Evolutionary conservation across 2,329 filamentous ascomycete genomes (phyloP).

Genomic region (Alternaria metachromatica): DNA sequence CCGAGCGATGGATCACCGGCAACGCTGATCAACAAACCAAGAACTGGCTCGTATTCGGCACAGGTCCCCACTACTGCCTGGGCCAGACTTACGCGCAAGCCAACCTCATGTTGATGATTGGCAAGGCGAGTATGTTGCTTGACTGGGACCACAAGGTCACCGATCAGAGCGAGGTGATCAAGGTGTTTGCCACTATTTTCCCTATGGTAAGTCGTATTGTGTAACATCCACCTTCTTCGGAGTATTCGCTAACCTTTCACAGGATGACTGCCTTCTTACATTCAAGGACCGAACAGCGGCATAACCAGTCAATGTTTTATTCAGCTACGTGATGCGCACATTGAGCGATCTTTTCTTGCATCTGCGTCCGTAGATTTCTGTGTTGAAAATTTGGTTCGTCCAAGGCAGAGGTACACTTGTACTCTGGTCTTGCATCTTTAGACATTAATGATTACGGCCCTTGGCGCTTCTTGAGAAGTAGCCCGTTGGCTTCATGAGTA

Average conservation of each 20-base stretch:
- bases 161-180: slow-evolving; percentile 86
- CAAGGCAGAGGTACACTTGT: slow-evolving; percentile 15
- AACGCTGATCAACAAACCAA: slow-evolving; percentile 90
- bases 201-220: slow-evolving; percentile 72
- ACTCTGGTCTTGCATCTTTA: slow-evolving; percentile 26
- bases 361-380: slow-evolving; percentile 27
- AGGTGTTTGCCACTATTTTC: slow-evolving; percentile 98
- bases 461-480: slow-evolving; percentile 18
- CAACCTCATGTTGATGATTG: slow-evolving; percentile 87
- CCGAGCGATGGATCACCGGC: slow-evolving; percentile 72
- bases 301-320: slow-evolving; percentile 18
- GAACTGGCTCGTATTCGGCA: slow-evolving; percentile 97
- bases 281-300: slow-evolving; percentile 58
- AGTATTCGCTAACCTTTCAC: slow-evolving; percentile 22
- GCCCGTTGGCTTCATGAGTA: slow-evolving; percentile 22
- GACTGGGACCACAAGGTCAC: slow-evolving; percentile 93
- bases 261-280: slow-evolving; percentile 85
- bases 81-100: slow-evolving; percentile 90
- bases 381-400: slow-evolving; percentile 24
- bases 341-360: slow-evolving; percentile 32
- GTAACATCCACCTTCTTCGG: not conserved
- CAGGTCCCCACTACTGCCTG: slow-evolving; percentile 94
- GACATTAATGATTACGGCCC: slow-evolving; percentile 38
- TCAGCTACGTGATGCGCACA: slow-evolving; percentile 26
- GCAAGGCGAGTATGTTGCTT: slow-evolving; percentile 84